Base-by-base conservation (phyloP, 805 yeast genomes). In the Ogataea naganishii region DNA sequence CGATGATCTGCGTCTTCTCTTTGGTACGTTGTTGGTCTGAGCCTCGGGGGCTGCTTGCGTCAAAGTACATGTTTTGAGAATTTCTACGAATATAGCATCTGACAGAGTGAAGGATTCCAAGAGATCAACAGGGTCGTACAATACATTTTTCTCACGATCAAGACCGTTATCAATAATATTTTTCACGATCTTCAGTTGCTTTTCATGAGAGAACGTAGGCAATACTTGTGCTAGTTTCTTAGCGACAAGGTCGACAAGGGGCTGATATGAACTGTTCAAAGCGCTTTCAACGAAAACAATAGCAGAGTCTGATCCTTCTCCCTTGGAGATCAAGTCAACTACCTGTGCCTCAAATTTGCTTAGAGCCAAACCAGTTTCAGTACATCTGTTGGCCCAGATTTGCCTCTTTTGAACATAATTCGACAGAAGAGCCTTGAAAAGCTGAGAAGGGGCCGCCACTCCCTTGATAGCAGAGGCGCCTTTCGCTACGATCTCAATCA, bases 1-100 rank as follows among this genome's bases (percentile, higher is more conserved):
- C 2, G 92, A 77, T 1, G 92, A 78, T 41, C 82, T 60, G 60
- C 96, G 72, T 64, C 96, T 76, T 57, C 95, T 73, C 54, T 84
- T 83, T 11, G 85, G 75, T 14, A 75, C 63, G 21, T 63, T 63
- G 3, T 41, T 42, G n/a, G 10, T n/a, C 16, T 30, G 44, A 8
- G 38, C 18, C 14, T 35, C 34, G 4, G 29, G 36, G 6, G 70
- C 69, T 6, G 60, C 43, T 17, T 44, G 39, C 18, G 48, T 41
- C 14, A 58, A 44, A 3, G 48, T 37, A 18, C 46, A 75, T 17
- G 69, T 69, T 19, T 66, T 63, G 35, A 88, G 63, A 14, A 83
- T 51, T 6, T 69, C 62, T 27, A 72, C 68, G 47, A 85, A 75
- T 14, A 78, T 49, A 1, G 66, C 71, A 27, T 73, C 66, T 17